A percentile compares a stretch with the other conserved stretches of the same genome.
Conservation (phyloP, 768 basidiomycete genomes). For the Macrolepiota fuliginosa region DNA sequence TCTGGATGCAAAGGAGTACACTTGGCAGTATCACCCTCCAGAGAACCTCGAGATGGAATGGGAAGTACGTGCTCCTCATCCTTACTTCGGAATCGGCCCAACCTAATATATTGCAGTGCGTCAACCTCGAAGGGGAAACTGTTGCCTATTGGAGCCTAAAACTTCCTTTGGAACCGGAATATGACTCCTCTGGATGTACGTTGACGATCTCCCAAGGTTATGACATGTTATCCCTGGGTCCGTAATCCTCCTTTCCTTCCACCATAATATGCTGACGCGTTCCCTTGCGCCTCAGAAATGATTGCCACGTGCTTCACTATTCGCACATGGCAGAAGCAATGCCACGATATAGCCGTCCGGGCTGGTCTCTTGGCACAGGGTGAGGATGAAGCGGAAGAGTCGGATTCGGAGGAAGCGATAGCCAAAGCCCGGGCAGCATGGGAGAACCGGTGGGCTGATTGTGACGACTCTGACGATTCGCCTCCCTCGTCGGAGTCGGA, state of each 20-base stretch:
- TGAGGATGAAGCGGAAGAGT: background rate
- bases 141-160: conserved; percentile 5
- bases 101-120: background rate
- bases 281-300: background rate
- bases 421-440: background rate
- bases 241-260: background rate
- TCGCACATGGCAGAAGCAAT: background rate
- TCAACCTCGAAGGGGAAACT: background rate
- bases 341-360: background rate
- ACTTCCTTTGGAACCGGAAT: background rate
- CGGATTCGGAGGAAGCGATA: background rate
- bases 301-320: background rate
- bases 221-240: background rate
- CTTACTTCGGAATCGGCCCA: background rate
- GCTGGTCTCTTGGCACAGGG: background rate
- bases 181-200: background rate
- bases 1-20: background rate
- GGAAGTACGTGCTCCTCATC: background rate
- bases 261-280: background rate
- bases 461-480: background rate
- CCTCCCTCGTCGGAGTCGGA: conserved; percentile 1
- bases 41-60: conserved; percentile 9
- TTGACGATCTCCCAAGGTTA: background rate
- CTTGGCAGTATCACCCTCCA: conserved; percentile 3
- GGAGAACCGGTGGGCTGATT: conserved; percentile 2